These are phyloP conservation scores for Xylaria bambusicola DNA, from an alignment of 495 filamentous ascomycete genomes.

Conservation along the genomic window DNA sequence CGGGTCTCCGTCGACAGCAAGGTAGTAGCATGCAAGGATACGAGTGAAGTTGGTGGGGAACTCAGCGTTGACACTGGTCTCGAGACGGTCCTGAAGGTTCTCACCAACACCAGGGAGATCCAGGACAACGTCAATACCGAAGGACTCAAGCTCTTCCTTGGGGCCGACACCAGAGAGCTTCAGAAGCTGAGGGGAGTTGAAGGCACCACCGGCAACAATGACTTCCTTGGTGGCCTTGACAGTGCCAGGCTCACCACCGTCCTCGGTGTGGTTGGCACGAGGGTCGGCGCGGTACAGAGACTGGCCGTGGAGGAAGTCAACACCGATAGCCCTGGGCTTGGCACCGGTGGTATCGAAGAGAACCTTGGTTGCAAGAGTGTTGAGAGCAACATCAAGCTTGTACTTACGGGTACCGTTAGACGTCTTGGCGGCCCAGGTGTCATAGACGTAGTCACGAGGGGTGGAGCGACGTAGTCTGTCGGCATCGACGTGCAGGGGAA, in stretches of 20 bases:
- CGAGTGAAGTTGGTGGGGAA: constrained; percentile 44
- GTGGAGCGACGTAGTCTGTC: constrained; percentile 48
- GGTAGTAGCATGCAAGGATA: constrained; percentile 51
- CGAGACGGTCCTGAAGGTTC: constrained; percentile 70
- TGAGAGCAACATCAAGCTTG: constrained; percentile 58
- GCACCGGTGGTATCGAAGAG: constrained; percentile 47
- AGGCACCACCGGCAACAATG: constrained; percentile 62
- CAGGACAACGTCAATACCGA: constrained; percentile 52
- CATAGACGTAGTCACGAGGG: constrained; percentile 55
- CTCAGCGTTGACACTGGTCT: constrained; percentile 51
- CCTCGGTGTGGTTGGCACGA: constrained; percentile 25
- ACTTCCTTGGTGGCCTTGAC: constrained; percentile 59
- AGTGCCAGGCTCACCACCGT: constrained; percentile 44
- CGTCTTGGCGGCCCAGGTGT: constrained; percentile 52
- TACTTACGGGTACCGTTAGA: constrained; percentile 57
- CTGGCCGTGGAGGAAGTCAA: constrained; percentile 63
- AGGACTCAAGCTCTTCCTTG: constrained; percentile 42
- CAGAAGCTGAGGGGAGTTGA: constrained; percentile 65
- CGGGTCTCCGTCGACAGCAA: constrained; percentile 43
- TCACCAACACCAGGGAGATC: constrained; percentile 63
- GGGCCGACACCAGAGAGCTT: constrained; percentile 66
- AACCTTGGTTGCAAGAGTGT: constrained; percentile 63
- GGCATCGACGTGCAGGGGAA: constrained; percentile 42
- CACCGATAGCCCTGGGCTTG: constrained; percentile 58
- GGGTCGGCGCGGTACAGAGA: constrained; percentile 63